Percentiles rank a stretch among this genome's conserved stretches.
These are phyloP conservation scores for Aspergillus pseudoviridinutans DNA, from an alignment of 2,329 filamentous ascomycete species.

Conservation along the genomic window DNA sequence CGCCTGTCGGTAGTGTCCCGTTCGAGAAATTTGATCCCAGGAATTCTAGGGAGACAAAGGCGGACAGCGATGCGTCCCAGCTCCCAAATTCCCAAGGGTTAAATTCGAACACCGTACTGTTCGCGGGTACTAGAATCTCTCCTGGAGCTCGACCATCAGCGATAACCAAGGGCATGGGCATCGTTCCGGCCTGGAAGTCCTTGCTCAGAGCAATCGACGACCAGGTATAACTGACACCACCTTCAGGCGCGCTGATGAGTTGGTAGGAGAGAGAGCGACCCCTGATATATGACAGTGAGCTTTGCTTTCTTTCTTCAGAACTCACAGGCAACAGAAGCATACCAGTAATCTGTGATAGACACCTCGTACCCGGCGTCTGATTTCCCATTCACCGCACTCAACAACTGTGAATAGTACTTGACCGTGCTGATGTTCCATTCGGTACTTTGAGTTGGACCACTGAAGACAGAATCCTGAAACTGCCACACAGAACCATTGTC, in stretches of 20 bases:
- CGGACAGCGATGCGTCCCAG: conserved; percentile 66
- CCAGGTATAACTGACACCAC: conserved; percentile 72
- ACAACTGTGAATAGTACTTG: conserved; percentile 61
- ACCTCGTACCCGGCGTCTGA: conserved; percentile 61
- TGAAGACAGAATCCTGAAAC: conserved; percentile 47
- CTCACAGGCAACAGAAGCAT: conserved; percentile 1
- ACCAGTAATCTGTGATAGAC: conserved; percentile 83
- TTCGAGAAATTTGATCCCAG: conserved; percentile 66
- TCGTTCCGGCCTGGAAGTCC: conserved; percentile 56
- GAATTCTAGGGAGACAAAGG: conserved; percentile 65
- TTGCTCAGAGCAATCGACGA: conserved; percentile 65
- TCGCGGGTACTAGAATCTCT: conserved; percentile 57
- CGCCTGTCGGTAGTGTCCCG: conserved; percentile 54
- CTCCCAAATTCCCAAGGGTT: conserved; percentile 74
- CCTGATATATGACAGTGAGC: conserved; percentile 18
- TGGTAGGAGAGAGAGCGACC: conserved; percentile 78
- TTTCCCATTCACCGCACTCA: conserved; percentile 58
- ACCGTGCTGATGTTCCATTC: conserved; percentile 47
- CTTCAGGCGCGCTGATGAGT: conserved; percentile 68
- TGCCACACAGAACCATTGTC: conserved; percentile 24
- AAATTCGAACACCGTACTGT: conserved; percentile 70
- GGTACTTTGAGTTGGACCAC: conserved; percentile 24
- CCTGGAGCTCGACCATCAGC: conserved; percentile 62
- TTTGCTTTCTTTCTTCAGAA: background rate
- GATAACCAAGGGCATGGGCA: conserved; percentile 68